These are phyloP conservation scores for Microbotryum saponariae DNA, from an alignment of 1,284 basidiomycete species.

Conservation along the genomic window DNA sequence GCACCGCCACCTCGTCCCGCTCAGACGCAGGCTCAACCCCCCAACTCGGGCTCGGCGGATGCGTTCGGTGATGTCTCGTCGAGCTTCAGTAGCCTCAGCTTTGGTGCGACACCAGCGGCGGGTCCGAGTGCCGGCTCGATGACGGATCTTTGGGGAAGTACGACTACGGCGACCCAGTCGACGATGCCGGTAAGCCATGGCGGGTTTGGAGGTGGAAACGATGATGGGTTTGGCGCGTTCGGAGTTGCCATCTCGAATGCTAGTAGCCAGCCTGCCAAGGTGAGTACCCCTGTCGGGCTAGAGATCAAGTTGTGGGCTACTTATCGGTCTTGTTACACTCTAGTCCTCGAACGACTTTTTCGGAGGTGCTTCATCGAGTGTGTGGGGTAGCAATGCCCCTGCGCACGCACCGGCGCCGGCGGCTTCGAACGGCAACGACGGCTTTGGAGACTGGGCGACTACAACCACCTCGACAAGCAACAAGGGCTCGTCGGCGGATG, in stretches of 20 bases:
- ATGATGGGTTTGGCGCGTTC: conserved; percentile 13
- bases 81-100: conserved; percentile 12
- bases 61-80: not conserved
- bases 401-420: not conserved
- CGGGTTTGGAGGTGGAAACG: not conserved
- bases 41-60: not conserved
- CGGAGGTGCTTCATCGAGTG: conserved; percentile 2
- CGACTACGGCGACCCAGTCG: not conserved
- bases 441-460: not conserved
- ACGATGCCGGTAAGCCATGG: not conserved
- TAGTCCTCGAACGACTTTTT: conserved; percentile 2
- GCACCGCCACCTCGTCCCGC: conserved; percentile 41
- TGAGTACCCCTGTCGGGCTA: not conserved
- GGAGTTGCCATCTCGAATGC: conserved; percentile 1
- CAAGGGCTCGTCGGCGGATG: conserved; percentile 2
- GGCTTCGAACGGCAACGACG: not conserved
- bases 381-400: conserved; percentile 15
- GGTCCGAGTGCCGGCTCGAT: not conserved
- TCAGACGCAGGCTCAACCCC: conserved; percentile 1
- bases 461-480: not conserved
- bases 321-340: not conserved
- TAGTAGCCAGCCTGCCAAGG: not conserved
- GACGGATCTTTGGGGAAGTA: not conserved
- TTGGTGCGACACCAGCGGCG: conserved; percentile 1
- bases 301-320: not conserved